These are phyloP conservation scores for Leptographium lundbergii DNA, from an alignment of 2,329 filamentous ascomycete species.

Conservation along the genomic window DNA sequence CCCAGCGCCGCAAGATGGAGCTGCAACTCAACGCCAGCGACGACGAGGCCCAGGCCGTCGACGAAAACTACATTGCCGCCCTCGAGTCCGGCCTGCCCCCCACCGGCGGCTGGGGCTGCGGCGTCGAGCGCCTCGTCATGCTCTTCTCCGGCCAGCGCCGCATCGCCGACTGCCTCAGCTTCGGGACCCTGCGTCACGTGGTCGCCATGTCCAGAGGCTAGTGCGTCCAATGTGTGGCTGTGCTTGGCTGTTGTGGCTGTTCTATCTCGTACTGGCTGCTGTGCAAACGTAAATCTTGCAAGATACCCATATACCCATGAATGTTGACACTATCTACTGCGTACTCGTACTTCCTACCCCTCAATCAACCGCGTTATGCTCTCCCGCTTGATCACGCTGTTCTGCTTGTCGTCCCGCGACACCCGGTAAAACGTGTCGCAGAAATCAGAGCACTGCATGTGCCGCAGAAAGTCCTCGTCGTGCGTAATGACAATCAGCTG, in stretches of 20 bases:
- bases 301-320: too few relatives aligned
- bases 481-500: conserved; percentile 98
- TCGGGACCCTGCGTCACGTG: conserved; percentile 69
- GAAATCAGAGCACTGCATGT: conserved; percentile 92
- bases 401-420: conserved; percentile 68
- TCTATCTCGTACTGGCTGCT: too few relatives aligned
- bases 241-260: too few relatives aligned
- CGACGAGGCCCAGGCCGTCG: conserved; percentile 35
- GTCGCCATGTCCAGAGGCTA: conserved; percentile 21
- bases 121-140: conserved; percentile 86
- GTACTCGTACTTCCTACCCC: conserved; percentile 1
- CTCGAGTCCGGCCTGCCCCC: conserved; percentile 86
- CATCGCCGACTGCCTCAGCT: conserved; percentile 78
- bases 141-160: conserved; percentile 65
- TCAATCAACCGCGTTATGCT: conserved; percentile 39
- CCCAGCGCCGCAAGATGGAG: conserved; percentile 73
- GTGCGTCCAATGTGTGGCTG: too few relatives aligned
- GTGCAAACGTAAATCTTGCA: too few relatives aligned
- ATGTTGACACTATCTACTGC: too few relatives aligned
- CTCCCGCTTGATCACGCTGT: conserved; percentile 70
- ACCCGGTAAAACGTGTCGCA: conserved; percentile 87
- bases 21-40: conserved; percentile 36
- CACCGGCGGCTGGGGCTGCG: conserved; percentile 93
- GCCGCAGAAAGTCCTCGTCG: conserved; percentile 86
- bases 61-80: conserved; percentile 74